Base-by-base conservation (phyloP, 345 rosid genomes). In the Passiflora organensis region DNA sequence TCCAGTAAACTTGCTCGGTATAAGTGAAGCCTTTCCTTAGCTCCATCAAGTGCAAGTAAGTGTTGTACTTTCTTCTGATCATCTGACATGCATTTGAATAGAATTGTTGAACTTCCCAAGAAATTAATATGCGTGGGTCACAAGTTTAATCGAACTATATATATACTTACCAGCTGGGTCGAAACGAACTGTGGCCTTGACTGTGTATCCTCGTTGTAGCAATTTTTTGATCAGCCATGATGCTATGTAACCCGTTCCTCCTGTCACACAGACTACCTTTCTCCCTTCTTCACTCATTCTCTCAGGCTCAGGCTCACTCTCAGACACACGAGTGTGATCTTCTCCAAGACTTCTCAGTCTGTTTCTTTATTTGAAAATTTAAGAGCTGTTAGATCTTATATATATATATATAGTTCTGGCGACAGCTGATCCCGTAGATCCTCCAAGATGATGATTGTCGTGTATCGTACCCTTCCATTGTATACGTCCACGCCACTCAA, bases 161-260 rank as follows among this genome's bases (percentile, higher is more conserved):
- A 13, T 2, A 6, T 4, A 45, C 63, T 15, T 15, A 69, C 65
- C n/a, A n/a, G n/a, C 21, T 11, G 51, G 73, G 21, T 63, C 55
- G n/a, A n/a, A n/a, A 25, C 65, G 68, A 34, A 68, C 63, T 6
- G 64, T 50, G 51, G 68, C 64, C 37, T 56, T 56, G 48, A 62
- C 68, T 0, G 59, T 25, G 36, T 68, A 68, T 2, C 64, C 68
- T 19, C 17, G 21, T 1, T 38, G 58, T 6, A 69, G 63, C 48
- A 69, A 69, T 10, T 19, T 0, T 11, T 51, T 62, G 41, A 68
- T 51, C 5, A 62, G 34, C 73, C 64, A 69, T 1, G 68, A 46
- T 18, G 73, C 68, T 14, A 62, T 56, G 64, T 42, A 61, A 28
- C 65, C 65, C 0, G 65, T 28, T 2, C 10, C 65, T 42, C 65